phyloP scores from a whole-genome alignment of 73 alveolate genomes.

The Paramecium caudatum region DNA sequence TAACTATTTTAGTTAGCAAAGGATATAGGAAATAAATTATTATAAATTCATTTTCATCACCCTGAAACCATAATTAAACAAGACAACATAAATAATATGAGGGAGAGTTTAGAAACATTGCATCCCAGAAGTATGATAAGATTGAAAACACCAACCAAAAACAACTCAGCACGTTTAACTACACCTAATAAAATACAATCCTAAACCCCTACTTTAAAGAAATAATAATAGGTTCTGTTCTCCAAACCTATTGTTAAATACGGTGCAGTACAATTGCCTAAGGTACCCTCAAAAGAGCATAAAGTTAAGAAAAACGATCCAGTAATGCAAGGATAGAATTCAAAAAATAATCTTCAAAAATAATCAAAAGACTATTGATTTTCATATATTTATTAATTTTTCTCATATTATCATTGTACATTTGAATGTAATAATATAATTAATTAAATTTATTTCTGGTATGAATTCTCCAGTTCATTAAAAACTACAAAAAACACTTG shows the following conservation, averaged over 20 bases:
- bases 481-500: slow-evolving; percentile 9
- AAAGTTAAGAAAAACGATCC: background rate
- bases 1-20: background rate
- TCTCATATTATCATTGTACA: too few relatives aligned
- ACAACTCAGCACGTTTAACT: background rate
- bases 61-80: slow-evolving; percentile 32
- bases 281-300: slow-evolving; percentile 7
- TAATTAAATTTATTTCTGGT: slow-evolving; percentile 64
- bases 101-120: background rate
- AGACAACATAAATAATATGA: background rate
- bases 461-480: background rate
- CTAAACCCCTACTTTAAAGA: slow-evolving; percentile 21
- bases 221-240: background rate
- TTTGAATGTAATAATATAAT: too few relatives aligned
- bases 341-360: too few relatives aligned
- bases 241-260: background rate
- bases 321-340: too few relatives aligned
- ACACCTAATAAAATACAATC: background rate
- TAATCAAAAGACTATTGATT: slow-evolving; percentile 8
- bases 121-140: background rate
- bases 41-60: slow-evolving; percentile 41
- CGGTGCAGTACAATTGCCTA: slow-evolving; percentile 9
- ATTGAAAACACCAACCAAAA: slow-evolving; percentile 17
- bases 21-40: background rate
- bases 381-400: too few relatives aligned